phyloP scores from a whole-genome alignment of 164 flowering plant species.

The Vitis labrusca region DNA sequence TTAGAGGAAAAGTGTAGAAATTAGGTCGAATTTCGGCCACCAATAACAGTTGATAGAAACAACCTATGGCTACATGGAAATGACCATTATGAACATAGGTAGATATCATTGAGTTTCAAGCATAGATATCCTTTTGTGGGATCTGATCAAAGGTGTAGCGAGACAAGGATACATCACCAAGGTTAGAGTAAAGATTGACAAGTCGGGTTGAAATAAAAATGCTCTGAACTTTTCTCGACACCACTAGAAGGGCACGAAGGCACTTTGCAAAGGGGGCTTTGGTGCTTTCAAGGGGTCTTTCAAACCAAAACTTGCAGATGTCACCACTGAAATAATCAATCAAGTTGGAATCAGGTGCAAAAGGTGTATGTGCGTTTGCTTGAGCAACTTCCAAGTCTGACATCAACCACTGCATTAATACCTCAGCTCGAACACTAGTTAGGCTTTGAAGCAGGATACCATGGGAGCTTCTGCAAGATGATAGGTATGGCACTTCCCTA shows the following conservation, averaged over 20 bases:
- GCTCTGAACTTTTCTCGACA: conserved; percentile 42
- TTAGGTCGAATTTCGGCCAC: conserved; percentile 49
- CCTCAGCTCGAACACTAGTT: too few species aligned
- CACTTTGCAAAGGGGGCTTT: conserved; percentile 37
- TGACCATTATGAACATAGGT: conserved; percentile 36
- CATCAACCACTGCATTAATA: too few species aligned
- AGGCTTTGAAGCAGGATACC: too few species aligned
- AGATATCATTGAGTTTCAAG: conserved; percentile 73
- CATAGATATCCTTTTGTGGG: conserved; percentile 43
- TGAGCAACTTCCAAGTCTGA: too few species aligned
- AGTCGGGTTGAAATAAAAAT: conserved; percentile 49
- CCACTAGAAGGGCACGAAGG: conserved; percentile 59
- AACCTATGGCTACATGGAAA: conserved; percentile 38
- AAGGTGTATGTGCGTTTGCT: too few species aligned
- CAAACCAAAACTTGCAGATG: too few species aligned
- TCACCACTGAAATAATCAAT: too few species aligned
- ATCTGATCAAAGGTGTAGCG: conserved; percentile 44
- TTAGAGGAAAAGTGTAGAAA: conserved; percentile 60
- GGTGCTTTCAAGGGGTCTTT: conserved; percentile 28
- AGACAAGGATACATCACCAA: conserved; percentile 44
- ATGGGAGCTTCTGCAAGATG: too few species aligned
- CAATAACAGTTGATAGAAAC: conserved; percentile 35
- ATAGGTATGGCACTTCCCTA: too few species aligned
- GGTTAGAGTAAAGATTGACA: conserved; percentile 50
- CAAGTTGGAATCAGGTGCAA: too few species aligned